A percentile compares a stretch with the other conserved stretches of the same genome.
phyloP scores from a whole-genome alignment of 306 rosid genomes.

The Quercus ilex region DNA sequence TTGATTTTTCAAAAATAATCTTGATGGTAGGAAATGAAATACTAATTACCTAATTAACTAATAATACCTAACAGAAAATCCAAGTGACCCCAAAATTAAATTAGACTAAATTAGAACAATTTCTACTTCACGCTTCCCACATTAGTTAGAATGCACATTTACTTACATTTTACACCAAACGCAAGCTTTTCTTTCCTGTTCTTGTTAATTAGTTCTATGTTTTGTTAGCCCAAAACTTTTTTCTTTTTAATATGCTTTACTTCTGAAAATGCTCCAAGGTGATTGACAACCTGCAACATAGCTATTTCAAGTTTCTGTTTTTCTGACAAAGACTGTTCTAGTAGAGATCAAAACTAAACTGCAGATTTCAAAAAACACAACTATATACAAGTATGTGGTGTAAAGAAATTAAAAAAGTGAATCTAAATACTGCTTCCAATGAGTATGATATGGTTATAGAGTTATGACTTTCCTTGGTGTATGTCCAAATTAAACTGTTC shows the following conservation, averaged over 20 bases:
- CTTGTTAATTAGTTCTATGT: slow-evolving; percentile 1
- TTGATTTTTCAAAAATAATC: no score
- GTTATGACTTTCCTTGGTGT: neutral
- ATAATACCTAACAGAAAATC: no score
- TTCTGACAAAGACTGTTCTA: neutral
- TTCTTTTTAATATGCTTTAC: neutral
- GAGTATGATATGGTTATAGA: neutral
- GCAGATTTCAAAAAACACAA: neutral
- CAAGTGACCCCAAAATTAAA: no score
- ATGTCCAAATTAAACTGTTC: neutral
- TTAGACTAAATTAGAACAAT: no score
- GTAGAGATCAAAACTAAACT: neutral
- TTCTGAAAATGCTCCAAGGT: neutral
- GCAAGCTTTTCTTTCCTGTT: neutral
- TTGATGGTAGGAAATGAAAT: no score
- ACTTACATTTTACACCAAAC: neutral
- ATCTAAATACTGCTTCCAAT: neutral
- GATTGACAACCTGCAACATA: neutral
- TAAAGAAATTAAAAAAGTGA: neutral
- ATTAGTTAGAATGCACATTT: neutral
- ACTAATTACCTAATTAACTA: no score
- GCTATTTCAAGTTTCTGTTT: neutral
- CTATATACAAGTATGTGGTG: neutral
- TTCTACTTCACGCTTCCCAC: no score
- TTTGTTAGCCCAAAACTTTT: neutral